These are phyloP conservation scores for Rubroboletus satanas DNA, from an alignment of 768 basidiomycete genomes.

Conservation along the genomic window DNA sequence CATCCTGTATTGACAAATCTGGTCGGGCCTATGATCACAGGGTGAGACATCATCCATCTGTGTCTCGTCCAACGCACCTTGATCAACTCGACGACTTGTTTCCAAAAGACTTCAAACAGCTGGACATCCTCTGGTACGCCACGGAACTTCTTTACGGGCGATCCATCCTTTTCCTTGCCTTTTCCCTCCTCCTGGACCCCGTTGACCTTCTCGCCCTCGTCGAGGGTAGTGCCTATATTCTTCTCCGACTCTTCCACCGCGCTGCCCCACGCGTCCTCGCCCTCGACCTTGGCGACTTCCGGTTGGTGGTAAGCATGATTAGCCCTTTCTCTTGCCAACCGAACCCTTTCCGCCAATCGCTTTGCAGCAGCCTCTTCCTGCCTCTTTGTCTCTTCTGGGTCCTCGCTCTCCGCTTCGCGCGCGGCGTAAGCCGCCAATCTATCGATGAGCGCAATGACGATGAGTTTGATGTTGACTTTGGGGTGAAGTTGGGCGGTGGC, in stretches of 20 bases:
- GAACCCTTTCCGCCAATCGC: constrained; percentile 84
- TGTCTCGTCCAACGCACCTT: constrained; percentile 53
- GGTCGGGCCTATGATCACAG: constrained; percentile 72
- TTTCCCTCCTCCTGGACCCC: constrained; percentile 26
- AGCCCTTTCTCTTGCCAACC: constrained; percentile 60
- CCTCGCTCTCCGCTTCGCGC: constrained; percentile 93
- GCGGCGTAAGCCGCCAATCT: constrained; percentile 94
- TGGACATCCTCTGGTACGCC: constrained; percentile 94
- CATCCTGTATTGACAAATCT: constrained; percentile 94
- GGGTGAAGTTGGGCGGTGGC: constrained; percentile 96
- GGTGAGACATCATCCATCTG: background rate
- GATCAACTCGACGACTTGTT: constrained; percentile 95
- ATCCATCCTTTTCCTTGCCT: constrained; percentile 53
- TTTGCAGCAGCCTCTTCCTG: constrained; percentile 93
- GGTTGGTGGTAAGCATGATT: constrained; percentile 46
- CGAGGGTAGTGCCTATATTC: background rate
- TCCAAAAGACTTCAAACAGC: constrained; percentile 98
- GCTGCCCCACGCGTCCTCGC: constrained; percentile 27
- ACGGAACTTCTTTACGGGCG: constrained; percentile 75
- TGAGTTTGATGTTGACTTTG: constrained; percentile 97
- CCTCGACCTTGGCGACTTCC: constrained; percentile 16
- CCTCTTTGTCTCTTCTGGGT: constrained; percentile 88
- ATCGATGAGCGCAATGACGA: constrained; percentile 97
- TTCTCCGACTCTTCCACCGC: constrained; percentile 22
- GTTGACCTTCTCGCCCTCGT: constrained; percentile 11